Evolutionary conservation across 176 grass and related monocot genomes (phyloP).

Genomic region (Juncus inflexus): DNA sequence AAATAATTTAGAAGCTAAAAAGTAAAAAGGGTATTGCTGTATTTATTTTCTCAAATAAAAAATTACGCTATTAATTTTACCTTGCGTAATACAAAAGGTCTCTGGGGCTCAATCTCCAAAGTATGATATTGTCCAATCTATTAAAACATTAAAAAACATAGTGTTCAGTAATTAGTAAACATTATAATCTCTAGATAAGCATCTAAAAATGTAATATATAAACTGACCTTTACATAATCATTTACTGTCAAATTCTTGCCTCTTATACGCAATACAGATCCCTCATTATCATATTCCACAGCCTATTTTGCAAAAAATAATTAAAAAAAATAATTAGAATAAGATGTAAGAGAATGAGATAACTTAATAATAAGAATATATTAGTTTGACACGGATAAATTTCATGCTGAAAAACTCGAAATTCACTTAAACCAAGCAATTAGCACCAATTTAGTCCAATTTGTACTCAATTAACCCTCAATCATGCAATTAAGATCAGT

Average conservation of each 20-base stretch:
- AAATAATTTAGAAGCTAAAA: slow-evolving; percentile 2
- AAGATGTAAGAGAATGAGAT: background rate
- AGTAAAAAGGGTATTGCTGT: background rate
- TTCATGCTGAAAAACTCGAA: no score
- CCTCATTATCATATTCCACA: slow-evolving; percentile 94
- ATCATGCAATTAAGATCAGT: no score
- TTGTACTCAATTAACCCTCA: no score
- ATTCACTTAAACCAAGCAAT: no score
- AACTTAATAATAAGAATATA: background rate
- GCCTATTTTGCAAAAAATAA: slow-evolving; percentile 31
- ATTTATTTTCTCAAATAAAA: no score
- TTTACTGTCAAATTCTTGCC: slow-evolving; percentile 90
- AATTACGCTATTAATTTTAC: slow-evolving; percentile 21
- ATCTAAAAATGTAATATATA: slow-evolving; percentile 13
- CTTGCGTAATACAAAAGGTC: slow-evolving; percentile 76
- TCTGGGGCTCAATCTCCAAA: slow-evolving; percentile 76
- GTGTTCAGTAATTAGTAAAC: no score
- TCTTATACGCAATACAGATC: slow-evolving; percentile 66
- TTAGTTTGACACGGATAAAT: no score
- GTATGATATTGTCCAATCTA: slow-evolving; percentile 92
- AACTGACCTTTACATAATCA: slow-evolving; percentile 76
- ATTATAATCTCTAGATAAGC: background rate
- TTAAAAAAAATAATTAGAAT: background rate
- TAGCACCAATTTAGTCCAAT: no score
- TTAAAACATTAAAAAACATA: no score